A percentile compares a stretch with the other conserved stretches of the same genome.
Conservation (phyloP, 1,139 yeast genomes). For the Arxiozyma slooffiae region DNA sequence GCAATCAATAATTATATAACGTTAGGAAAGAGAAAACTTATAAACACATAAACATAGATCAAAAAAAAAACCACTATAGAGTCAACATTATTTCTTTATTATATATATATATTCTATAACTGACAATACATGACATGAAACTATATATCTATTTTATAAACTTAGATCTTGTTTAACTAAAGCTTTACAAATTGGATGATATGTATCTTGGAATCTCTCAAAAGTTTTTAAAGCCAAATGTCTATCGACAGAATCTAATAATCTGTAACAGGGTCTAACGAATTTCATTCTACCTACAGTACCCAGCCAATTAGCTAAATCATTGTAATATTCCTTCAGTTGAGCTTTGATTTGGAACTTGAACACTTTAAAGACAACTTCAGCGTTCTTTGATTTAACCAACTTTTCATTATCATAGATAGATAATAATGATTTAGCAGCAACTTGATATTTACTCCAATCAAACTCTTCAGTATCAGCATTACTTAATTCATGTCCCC, state of each 20-base stretch:
- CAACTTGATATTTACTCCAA: slow-evolving; percentile 26
- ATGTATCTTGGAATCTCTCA: slow-evolving; percentile 44
- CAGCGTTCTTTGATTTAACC: slow-evolving; percentile 54
- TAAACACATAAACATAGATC: neutral
- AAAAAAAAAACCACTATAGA: neutral
- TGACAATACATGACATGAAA: no score
- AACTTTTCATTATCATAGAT: slow-evolving; percentile 25
- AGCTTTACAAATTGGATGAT: slow-evolving; percentile 79
- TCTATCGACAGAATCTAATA: slow-evolving; percentile 55
- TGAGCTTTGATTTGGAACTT: slow-evolving; percentile 48
- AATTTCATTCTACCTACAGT: slow-evolving; percentile 93
- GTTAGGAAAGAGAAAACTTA: neutral
- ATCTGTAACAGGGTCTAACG: slow-evolving; percentile 74
- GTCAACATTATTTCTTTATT: no score
- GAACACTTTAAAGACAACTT: slow-evolving; percentile 72
- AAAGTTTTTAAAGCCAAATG: slow-evolving; percentile 59
- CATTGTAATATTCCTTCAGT: slow-evolving; percentile 38
- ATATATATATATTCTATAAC: no score
- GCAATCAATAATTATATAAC: neutral
- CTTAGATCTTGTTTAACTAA: slow-evolving; percentile 68
- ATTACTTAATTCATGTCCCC: slow-evolving; percentile 11
- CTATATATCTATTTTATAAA: slow-evolving; percentile 8
- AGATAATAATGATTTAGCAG: slow-evolving; percentile 25
- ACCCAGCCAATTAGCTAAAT: slow-evolving; percentile 73
- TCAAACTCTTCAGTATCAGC: slow-evolving; percentile 10